These are phyloP conservation scores for Solioccasus polychromus DNA, from an alignment of 768 basidiomycete genomes.

Conservation along the genomic window DNA sequence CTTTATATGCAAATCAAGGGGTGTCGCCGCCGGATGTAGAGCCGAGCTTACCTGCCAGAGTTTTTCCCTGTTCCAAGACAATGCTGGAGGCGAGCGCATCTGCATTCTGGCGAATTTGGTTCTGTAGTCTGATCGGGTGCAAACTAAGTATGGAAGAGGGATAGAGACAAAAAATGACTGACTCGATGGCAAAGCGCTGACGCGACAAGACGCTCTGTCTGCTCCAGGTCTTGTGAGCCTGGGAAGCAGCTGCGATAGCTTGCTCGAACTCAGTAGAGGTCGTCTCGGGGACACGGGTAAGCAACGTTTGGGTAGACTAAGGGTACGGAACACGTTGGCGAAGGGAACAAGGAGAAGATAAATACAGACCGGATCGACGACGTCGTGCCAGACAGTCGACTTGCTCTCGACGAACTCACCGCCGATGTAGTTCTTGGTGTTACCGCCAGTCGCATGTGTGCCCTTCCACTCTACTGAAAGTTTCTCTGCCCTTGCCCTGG, in stretches of 20 bases:
- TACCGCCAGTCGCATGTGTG: slow-evolving; percentile 80
- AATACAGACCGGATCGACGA: slow-evolving; percentile 78
- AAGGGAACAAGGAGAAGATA: background rate
- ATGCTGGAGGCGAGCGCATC: slow-evolving; percentile 87
- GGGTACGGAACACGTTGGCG: background rate
- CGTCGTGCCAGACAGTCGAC: slow-evolving; percentile 76
- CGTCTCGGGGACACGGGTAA: slow-evolving; percentile 89
- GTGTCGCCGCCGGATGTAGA: background rate
- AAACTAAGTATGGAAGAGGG: slow-evolving; percentile 3
- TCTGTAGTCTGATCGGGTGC: slow-evolving; percentile 64
- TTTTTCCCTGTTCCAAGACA: slow-evolving; percentile 96
- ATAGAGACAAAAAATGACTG: slow-evolving; percentile 27
- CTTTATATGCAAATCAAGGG: slow-evolving; percentile 35
- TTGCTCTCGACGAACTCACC: slow-evolving; percentile 88
- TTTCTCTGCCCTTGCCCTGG: slow-evolving; percentile 61
- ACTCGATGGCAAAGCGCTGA: slow-evolving; percentile 90
- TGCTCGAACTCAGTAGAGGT: slow-evolving; percentile 75
- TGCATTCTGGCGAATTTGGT: slow-evolving; percentile 78
- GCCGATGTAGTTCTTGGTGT: slow-evolving; percentile 88
- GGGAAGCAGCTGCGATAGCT: slow-evolving; percentile 78
- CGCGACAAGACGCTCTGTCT: slow-evolving; percentile 79
- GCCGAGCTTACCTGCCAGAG: slow-evolving; percentile 61
- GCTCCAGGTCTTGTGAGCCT: slow-evolving; percentile 90
- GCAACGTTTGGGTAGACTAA: slow-evolving; percentile 86
- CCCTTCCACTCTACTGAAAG: slow-evolving; percentile 82